Conservation (phyloP, 225 moss, liverwort and hornwort genomes). For the Bryoerythrophyllum caledonicum region DNA sequence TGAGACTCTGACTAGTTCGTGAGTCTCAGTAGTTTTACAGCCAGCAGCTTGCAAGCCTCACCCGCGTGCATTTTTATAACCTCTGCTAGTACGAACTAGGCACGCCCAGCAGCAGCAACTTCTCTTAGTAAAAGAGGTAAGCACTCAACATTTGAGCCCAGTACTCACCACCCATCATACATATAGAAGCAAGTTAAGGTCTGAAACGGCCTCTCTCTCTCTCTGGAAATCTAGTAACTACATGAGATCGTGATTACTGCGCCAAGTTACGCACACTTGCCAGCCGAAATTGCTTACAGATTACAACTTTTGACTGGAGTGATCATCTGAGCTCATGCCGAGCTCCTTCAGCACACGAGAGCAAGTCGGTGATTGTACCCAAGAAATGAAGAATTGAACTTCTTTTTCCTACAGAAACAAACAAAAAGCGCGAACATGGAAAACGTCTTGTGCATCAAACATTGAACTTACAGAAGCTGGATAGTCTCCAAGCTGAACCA, state of each 20-base stretch:
- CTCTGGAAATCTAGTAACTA: neutral
- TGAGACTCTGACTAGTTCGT: conserved; percentile 20
- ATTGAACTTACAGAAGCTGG: conserved; percentile 42
- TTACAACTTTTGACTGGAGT: neutral
- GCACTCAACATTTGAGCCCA: neutral
- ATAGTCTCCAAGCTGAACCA: neutral
- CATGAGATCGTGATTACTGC: conserved; percentile 10
- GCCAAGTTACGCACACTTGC: conserved; percentile 12
- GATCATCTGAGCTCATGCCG: neutral
- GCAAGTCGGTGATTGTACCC: neutral
- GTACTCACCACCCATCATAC: conserved; percentile 8
- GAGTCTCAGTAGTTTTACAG: conserved; percentile 32
- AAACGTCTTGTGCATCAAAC: neutral
- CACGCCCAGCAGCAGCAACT: conserved; percentile 21
- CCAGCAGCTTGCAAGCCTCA: neutral
- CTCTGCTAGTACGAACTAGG: conserved; percentile 11
- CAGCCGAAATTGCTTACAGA: conserved; percentile 14
- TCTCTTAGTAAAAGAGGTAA: conserved; percentile 11
- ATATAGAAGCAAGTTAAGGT: conserved; percentile 11
- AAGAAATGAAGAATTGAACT: neutral
- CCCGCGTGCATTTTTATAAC: conserved; percentile 14
- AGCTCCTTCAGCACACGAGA: conserved; percentile 10
- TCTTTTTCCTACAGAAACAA: neutral
- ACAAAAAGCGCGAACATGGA: conserved; percentile 8
- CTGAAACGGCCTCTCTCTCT: conserved; percentile 2